Evolutionary conservation across 257 asterid genomes (phyloP).

Genomic region (Solanum acaule): DNA sequence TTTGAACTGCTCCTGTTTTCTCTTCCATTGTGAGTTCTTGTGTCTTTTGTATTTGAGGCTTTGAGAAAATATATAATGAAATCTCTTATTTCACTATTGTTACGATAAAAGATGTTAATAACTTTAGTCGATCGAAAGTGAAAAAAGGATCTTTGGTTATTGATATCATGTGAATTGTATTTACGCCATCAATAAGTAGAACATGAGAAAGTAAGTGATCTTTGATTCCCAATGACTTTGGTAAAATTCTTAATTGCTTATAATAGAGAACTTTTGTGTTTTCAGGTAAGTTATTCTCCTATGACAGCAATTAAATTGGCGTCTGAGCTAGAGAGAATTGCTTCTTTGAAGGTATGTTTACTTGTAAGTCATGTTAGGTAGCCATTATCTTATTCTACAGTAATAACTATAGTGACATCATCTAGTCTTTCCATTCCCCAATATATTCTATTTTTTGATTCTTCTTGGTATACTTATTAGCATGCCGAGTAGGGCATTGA

Average conservation of each 20-base stretch:
- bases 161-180: neutral
- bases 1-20: neutral
- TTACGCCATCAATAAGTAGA: neutral
- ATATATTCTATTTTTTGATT: neutral
- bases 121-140: neutral
- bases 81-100: neutral
- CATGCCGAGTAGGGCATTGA: neutral
- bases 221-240: neutral
- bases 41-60: neutral
- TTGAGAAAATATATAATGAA: neutral
- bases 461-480: neutral
- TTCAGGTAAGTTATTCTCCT: constrained; percentile 63
- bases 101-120: neutral
- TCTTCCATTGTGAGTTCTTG: neutral
- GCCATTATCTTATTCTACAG: neutral
- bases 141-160: neutral
- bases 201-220: neutral
- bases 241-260: neutral
- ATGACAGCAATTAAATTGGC: constrained; percentile 57
- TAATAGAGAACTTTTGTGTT: neutral
- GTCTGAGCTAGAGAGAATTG: constrained; percentile 69
- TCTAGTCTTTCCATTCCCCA: neutral
- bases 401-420: neutral
- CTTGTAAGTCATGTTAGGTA: neutral
- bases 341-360: constrained; percentile 61